Base-by-base conservation (phyloP, 2,329 filamentous ascomycete genomes). In the Amylocarpus encephaloides region DNA sequence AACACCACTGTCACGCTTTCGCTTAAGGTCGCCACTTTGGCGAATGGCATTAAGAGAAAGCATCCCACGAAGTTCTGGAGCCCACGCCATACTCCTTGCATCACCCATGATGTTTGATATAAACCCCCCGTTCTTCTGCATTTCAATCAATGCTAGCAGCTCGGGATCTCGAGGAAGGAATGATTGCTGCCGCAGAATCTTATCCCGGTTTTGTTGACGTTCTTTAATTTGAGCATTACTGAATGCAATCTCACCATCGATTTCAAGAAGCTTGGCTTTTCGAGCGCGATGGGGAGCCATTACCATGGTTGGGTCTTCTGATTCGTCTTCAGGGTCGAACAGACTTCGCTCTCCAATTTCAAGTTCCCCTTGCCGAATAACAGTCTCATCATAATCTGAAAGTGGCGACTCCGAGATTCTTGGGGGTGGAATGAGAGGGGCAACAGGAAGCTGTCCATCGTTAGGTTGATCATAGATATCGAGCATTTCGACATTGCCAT, bases 61-160 rank as follows among this genome's bases (percentile, higher is more conserved):
- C 62, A 98, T 82, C n/a, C 86, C 89, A 53, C 88, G 85, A 16
- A 98, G 77, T 70, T 98, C 93, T 1, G 92, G 92, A 3, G 92
- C 92, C 91, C 90, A 96, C 38, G 80, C 81, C 58, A 80, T 78
- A 59, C 83, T 84, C 56, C 87, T 82, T 34, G 84, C 87, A 54
- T 91, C 88, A 46, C 87, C 84, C 71, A 96, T 83, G 56, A 95
- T 84, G 61, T 82, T 91, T 3, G 85, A 87, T 15, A 96, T 88
- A 62, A 98, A 97, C 35, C 83, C 88, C 48, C 93, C 92, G 48
- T 80, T 89, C 71, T 86, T 90, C 68, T 96, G 93, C 78, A 96
- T 86, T 61, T 91, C 88, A 74, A 95, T 86, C 18, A 98, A 73
- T 32, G 89, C 88, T 29, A 97, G 77, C 12, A 97, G 76, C 48